These are phyloP conservation scores for Linnemannia exigua DNA, from an alignment of 192 early-diverging fungal genomes.

Conservation along the genomic window DNA sequence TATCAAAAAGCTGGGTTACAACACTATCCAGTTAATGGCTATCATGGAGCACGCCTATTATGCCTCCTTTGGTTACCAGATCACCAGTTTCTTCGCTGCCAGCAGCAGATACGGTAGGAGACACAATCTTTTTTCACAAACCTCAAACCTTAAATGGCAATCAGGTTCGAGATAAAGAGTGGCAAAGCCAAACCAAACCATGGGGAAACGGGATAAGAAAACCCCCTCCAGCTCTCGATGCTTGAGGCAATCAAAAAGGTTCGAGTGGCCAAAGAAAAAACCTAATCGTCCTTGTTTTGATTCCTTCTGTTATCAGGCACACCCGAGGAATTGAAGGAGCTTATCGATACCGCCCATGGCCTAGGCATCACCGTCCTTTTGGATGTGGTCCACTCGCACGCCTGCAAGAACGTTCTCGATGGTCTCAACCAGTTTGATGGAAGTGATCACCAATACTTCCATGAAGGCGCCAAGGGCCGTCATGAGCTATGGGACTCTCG, in stretches of 20 bases:
- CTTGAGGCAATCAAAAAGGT: not conserved
- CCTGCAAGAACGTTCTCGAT: slow-evolving; percentile 93
- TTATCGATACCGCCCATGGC: slow-evolving; percentile 93
- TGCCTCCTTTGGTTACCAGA: slow-evolving; percentile 97
- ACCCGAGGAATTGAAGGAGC: slow-evolving; percentile 90
- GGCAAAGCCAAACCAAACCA: slow-evolving; percentile 1
- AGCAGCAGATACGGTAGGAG: slow-evolving; percentile 83
- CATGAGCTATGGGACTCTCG: slow-evolving; percentile 95
- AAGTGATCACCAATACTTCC: slow-evolving; percentile 96
- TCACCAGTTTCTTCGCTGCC: slow-evolving; percentile 94
- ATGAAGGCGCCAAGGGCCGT: slow-evolving; percentile 82
- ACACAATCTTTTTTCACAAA: not conserved
- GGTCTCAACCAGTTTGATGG: slow-evolving; percentile 96
- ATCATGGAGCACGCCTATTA: slow-evolving; percentile 99
- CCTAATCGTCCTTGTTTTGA: not conserved
- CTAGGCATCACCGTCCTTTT: slow-evolving; percentile 88
- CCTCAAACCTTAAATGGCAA: not conserved
- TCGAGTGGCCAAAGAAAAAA: not conserved
- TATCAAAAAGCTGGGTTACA: slow-evolving; percentile 85
- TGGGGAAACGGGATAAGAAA: not conserved
- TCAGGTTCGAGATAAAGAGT: not conserved
- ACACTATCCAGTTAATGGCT: slow-evolving; percentile 88
- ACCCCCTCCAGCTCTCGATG: not conserved
- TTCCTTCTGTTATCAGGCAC: slow-evolving; percentile 50
- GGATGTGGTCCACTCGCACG: slow-evolving; percentile 96